Conservation (phyloP, 2,329 filamentous ascomycete species). For the Talaromyces sp. region DNA sequence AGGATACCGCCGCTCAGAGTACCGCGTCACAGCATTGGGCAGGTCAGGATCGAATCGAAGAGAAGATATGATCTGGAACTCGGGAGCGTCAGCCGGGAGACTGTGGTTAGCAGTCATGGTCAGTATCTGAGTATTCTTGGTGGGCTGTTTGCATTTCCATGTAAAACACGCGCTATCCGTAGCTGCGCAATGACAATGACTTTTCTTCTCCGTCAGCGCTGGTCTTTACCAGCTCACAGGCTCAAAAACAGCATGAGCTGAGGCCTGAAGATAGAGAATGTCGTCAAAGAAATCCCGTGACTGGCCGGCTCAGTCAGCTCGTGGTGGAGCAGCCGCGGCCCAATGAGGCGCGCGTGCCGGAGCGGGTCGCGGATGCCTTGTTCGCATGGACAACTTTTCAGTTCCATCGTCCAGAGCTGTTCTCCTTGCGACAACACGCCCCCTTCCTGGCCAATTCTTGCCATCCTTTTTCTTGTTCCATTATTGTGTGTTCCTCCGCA, state of each 20-base stretch:
- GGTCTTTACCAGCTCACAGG: neutral
- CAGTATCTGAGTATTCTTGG: neutral
- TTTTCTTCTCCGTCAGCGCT: neutral
- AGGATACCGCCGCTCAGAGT: slow-evolving; percentile 28
- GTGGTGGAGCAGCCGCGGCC: neutral
- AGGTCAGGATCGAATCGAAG: slow-evolving; percentile 65
- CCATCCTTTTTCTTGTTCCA: neutral
- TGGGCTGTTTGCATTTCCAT: neutral
- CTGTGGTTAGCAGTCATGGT: neutral
- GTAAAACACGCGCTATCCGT: neutral
- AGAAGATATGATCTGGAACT: slow-evolving; percentile 64
- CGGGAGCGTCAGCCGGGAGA: neutral
- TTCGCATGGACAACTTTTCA: neutral
- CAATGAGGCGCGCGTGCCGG: neutral
- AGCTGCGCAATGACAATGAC: neutral
- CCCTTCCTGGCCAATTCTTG: neutral
- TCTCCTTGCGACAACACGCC: neutral
- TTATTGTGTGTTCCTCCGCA: neutral
- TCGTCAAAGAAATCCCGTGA: neutral
- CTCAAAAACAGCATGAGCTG: neutral
- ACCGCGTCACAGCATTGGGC: slow-evolving; percentile 23
- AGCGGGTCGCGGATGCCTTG: neutral
- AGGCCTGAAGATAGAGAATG: too few relatives aligned
- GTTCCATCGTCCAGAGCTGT: neutral
- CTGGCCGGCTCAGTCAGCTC: neutral